Base-by-base conservation (phyloP, 345 rosid species). In the Xanthoceras sorbifolium region DNA sequence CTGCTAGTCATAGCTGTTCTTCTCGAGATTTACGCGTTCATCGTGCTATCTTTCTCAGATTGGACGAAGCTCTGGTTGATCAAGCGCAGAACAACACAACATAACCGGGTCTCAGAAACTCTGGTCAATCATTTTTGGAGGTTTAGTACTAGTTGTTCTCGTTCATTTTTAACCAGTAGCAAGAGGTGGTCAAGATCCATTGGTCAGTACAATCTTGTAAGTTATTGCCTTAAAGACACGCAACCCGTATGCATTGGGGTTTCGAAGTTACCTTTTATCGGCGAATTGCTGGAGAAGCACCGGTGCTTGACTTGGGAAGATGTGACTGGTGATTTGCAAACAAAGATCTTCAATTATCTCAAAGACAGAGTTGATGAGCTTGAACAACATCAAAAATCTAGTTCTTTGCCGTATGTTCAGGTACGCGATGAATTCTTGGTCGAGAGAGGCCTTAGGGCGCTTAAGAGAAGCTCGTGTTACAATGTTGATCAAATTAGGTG, bases 1-100 rank as follows among this genome's bases (percentile, higher is more conserved):
- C 65, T 88, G 79, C 78, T 86, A 6, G 61, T 62, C 36, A 87
- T 81, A 4, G 82, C 84, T 7, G 38, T 84, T 70, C 69, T 66
- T 42, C 40, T 86, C 20, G 88, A 88, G 46, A 1, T 74, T 28
- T 77, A 65, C 52, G 66, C 77, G 12, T 23, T 76, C 6, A 20
- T 60, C 3, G 10, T 23, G 5, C 69, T 64, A 7, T 25, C 63
- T 18, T 36, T 72, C 54, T 79, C 79, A 4, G 75, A 57, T 6
- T 66, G 77, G 79, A 57, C 48, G 23, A 46, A n/a, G 38, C 63
- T 76, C 2, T 46, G 22, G 65, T 29, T 83, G 64, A 11, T 3
- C 70, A 44, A 32, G 26, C 62, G 10, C 23, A 48, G 25, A 55
- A 57, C 5, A 29, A 4, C 7, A 6, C 2, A 29, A 6, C 17